Base-by-base conservation (phyloP, 306 rosid species). In the Vicia sativa region DNA sequence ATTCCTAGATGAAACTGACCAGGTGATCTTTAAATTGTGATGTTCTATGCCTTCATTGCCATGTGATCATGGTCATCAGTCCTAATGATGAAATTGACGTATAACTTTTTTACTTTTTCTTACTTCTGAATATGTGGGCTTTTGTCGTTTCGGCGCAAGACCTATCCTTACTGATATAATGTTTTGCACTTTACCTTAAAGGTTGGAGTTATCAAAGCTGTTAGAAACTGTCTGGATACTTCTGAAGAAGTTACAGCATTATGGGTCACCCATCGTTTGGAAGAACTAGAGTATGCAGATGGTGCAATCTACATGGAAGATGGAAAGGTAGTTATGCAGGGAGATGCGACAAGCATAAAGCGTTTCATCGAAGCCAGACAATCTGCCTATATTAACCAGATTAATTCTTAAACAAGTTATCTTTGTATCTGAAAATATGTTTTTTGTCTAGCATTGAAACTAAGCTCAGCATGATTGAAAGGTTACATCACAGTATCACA, bases 231-330 rank as follows among this genome's bases (percentile, higher is more conserved):
- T 60, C 59, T 86, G 81, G 81, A 81, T 48, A 86, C 82, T 35
- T 84, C 90, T 53, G 82, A 69, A 65, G 90, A 84, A 23, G 90
- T 90, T 73, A 81, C 95, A 15, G 92, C 97, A 52, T 75, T 90
- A 66, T 86, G 95, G 95, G 97, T 90, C 46, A 90, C 90, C 29
- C 95, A 90, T 86, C 95, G 97, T 65, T 79, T 87, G 67, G 97
- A 90, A 84, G 95, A 90, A 78, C 91, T 87, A 11, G 83, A 79
- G 39, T 77, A 84, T 78, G 95, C 96, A 11, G 96, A 90, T 73
- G 96, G 96, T 48, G 95, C 92, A 70, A 74, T 90, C 61, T 90
- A 87, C 81, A 87, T 90, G 96, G 96, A 90, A 68, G 87, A 86
- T 9, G 96, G 96, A 74, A 74, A 77, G 74, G 87, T 90, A 57